Evolutionary conservation across 495 filamentous ascomycete genomes (phyloP).

Genomic region (Cladorrhinum samala): DNA sequence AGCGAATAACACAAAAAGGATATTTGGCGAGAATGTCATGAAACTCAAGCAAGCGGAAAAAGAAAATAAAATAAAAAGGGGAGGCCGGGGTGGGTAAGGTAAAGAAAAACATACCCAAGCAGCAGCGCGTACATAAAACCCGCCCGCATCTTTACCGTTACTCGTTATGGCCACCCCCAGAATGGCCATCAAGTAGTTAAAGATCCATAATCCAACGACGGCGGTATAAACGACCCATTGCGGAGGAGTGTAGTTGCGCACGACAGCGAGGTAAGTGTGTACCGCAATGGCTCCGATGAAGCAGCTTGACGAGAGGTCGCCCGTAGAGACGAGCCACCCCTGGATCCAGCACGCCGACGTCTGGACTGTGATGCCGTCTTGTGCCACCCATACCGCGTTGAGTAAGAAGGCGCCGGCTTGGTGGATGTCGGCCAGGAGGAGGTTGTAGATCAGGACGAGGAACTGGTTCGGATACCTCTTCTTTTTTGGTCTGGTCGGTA

Average conservation of each 20-base stretch:
- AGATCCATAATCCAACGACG: slow-evolving; percentile 52
- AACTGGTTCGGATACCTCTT: slow-evolving; percentile 56
- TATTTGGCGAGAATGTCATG: no score
- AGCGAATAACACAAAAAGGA: no score
- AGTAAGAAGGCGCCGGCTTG: slow-evolving; percentile 63
- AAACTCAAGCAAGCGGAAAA: no score
- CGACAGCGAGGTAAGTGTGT: slow-evolving; percentile 62
- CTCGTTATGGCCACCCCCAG: slow-evolving; percentile 46
- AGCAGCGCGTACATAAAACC: slow-evolving; percentile 56
- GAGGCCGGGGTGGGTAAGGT: no score
- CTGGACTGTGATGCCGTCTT: slow-evolving; percentile 50
- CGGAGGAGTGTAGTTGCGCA: slow-evolving; percentile 51
- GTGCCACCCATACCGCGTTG: slow-evolving; percentile 53
- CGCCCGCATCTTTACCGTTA: slow-evolving; percentile 40
- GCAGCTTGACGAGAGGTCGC: slow-evolving; percentile 62
- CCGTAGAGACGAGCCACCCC: slow-evolving; percentile 64
- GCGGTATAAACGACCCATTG: slow-evolving; percentile 45
- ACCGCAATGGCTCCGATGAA: slow-evolving; percentile 66
- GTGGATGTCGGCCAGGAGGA: slow-evolving; percentile 67
- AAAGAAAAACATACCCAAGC: slow-evolving; percentile 52
- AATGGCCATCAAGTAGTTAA: slow-evolving; percentile 52
- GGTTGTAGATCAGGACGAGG: slow-evolving; percentile 65
- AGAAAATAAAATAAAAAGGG: no score
- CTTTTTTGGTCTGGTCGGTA: not conserved
- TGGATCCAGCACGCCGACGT: slow-evolving; percentile 60